Percentiles rank a stretch among this genome's conserved stretches.
phyloP scores from a whole-genome alignment of 2,329 filamentous ascomycete species.

The Corinectria fuckeliana region DNA sequence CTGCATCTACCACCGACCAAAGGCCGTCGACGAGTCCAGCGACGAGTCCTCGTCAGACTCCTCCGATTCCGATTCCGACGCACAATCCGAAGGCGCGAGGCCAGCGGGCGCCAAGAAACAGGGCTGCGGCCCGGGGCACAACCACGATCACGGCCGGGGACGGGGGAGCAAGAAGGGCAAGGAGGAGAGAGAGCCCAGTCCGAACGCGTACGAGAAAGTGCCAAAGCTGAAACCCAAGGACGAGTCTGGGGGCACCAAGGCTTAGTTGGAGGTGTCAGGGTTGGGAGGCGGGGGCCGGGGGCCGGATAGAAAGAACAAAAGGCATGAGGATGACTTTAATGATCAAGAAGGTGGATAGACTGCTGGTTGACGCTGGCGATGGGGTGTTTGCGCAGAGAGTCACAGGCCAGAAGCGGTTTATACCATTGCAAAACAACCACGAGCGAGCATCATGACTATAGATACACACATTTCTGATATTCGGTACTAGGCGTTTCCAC shows the following conservation, averaged over 20 bases:
- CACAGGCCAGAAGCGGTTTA: background rate
- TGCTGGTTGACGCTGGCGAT: background rate
- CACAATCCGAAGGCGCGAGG: constrained; percentile 37
- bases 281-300: too few species aligned
- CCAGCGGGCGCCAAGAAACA: constrained; percentile 46
- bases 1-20: constrained; percentile 95
- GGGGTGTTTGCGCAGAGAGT: background rate
- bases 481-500: background rate
- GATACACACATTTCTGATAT: constrained; percentile 7
- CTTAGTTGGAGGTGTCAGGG: constrained; percentile 19
- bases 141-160: constrained; percentile 32
- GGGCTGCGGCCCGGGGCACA: constrained; percentile 50
- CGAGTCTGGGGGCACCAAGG: constrained; percentile 28
- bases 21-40: constrained; percentile 81
- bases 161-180: constrained; percentile 42
- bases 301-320: background rate
- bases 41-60: constrained; percentile 68
- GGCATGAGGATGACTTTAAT: constrained; percentile 9
- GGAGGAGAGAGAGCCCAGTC: constrained; percentile 64
- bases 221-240: constrained; percentile 53
- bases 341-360: constrained; percentile 14
- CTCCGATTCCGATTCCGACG: constrained; percentile 62
- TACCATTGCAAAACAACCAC: constrained; percentile 1
- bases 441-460: constrained; percentile 16
- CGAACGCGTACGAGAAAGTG: constrained; percentile 84